phyloP scores from a whole-genome alignment of 306 rosid species.

The Pterocarpus santalinus region DNA sequence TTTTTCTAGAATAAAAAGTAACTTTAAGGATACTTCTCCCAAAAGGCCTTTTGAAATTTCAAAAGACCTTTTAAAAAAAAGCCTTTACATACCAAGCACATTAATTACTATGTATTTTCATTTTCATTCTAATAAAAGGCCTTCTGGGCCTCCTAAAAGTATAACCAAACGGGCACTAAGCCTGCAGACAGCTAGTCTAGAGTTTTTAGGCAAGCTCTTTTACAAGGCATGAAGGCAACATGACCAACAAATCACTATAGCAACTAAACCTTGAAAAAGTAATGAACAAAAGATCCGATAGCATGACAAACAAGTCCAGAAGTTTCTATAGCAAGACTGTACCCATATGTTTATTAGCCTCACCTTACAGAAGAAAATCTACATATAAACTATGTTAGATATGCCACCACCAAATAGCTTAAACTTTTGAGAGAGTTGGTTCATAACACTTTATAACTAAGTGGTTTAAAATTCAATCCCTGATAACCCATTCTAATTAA shows the following conservation, averaged over 20 bases:
- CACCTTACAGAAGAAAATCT: not conserved
- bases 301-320: conserved; percentile 11
- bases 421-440: no score
- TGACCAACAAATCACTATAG: not conserved
- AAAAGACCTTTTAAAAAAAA: no score
- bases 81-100: no score
- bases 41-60: no score
- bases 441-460: no score
- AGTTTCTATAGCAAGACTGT: conserved; percentile 20
- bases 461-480: not conserved
- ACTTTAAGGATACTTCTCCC: no score
- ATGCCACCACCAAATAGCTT: no score
- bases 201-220: not conserved
- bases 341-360: conserved; percentile 6
- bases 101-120: no score
- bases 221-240: not conserved
- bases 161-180: not conserved
- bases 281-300: not conserved
- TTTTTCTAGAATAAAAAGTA: no score
- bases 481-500: no score
- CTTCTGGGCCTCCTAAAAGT: not conserved
- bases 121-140: no score
- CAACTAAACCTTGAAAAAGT: not conserved
- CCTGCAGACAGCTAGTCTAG: not conserved
- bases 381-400: no score